phyloP scores from a whole-genome alignment of 306 rosid species.

The Psophocarpus tetragonolobus region DNA sequence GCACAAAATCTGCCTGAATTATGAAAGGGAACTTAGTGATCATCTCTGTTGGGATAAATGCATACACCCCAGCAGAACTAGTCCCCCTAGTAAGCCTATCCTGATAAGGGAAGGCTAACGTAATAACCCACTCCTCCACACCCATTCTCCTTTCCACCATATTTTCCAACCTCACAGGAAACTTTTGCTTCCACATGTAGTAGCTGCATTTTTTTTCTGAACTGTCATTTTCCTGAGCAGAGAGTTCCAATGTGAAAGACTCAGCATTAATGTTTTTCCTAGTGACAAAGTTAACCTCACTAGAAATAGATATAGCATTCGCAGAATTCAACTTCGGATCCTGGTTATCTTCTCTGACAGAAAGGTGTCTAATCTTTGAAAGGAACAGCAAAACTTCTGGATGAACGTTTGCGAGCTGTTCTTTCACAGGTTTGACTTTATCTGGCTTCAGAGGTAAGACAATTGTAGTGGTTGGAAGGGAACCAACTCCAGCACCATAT shows the following conservation, averaged over 20 bases:
- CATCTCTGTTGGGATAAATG: constrained; percentile 83
- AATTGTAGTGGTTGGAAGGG: constrained; percentile 58
- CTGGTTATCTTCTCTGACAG: constrained; percentile 50
- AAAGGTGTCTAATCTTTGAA: constrained; percentile 56
- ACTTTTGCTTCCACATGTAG: constrained; percentile 78
- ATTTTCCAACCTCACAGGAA: constrained; percentile 52
- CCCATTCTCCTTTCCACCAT: constrained; percentile 58
- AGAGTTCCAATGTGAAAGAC: constrained; percentile 55
- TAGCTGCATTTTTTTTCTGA: no score
- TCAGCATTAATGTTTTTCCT: constrained; percentile 62
- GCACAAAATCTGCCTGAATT: no score
- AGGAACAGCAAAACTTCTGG: constrained; percentile 65
- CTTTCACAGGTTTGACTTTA: constrained; percentile 56
- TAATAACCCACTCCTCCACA: constrained; percentile 61
- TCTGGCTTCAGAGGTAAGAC: constrained; percentile 66
- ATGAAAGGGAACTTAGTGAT: constrained; percentile 70
- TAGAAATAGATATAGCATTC: constrained; percentile 45
- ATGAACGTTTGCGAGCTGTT: constrained; percentile 61
- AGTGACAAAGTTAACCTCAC: constrained; percentile 39
- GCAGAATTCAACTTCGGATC: constrained; percentile 43
- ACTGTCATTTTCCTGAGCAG: constrained; percentile 39
- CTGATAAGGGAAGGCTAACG: constrained; percentile 56
- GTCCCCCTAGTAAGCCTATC: constrained; percentile 50
- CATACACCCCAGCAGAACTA: constrained; percentile 61
- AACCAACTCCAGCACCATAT: constrained; percentile 34